Conservation (phyloP, 2,329 filamentous ascomycete species). For the Botrytis pseudocinerea region DNA sequence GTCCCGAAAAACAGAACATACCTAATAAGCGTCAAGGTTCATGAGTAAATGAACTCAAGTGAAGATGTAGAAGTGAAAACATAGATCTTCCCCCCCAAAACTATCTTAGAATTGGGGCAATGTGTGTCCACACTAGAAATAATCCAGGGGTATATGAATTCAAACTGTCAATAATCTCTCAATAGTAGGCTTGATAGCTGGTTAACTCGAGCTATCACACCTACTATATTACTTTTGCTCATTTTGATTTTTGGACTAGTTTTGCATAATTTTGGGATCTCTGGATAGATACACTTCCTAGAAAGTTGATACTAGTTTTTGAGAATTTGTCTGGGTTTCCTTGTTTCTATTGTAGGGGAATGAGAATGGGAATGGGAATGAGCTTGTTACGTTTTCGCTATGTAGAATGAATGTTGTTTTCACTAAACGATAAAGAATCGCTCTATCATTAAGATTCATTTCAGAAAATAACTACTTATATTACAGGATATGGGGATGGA, state of each 20-base stretch:
- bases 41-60: too few relatives aligned
- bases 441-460: neutral
- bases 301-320: neutral
- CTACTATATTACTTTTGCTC: neutral
- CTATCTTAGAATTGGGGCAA: neutral
- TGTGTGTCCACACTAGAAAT: fast-evolving
- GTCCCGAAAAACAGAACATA: neutral
- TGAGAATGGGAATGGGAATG: too few relatives aligned
- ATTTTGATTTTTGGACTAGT: neutral
- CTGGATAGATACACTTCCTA: neutral
- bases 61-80: neutral
- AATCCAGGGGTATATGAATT: neutral
- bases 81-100: neutral
- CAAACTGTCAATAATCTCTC: neutral
- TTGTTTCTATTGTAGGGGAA: neutral
- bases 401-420: fast-evolving
- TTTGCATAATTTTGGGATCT: neutral
- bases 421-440: fast-evolving
- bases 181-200: neutral
- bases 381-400: too few relatives aligned
- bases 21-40: fast-evolving
- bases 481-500: neutral
- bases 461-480: neutral
- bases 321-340: neutral
- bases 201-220: neutral